Base-by-base conservation (phyloP, 768 basidiomycete genomes). In the Pholiota conissans region DNA sequence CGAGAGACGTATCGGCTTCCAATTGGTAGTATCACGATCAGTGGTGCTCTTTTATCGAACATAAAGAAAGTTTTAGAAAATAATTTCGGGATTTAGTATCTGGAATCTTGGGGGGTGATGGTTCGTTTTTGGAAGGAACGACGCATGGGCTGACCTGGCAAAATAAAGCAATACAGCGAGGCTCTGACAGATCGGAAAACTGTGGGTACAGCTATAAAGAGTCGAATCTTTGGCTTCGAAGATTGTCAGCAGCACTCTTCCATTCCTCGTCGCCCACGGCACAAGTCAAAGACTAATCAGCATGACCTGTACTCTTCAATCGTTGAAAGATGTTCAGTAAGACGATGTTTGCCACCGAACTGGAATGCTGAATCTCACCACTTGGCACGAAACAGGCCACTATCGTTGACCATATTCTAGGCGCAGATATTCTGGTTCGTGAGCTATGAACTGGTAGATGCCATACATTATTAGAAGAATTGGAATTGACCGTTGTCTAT, bases 121-220 rank as follows among this genome's bases (percentile, higher is more conserved):
- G 49, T 50, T 50, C 29, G 24, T 50, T 34, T 50, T 50, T 50
- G 32, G 49, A 35, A 34, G 22, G 32, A 35, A 35, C 49, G 49
- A 20, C 49, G 49, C 34, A 20, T 50, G 34, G 49, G 32, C 49
- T 50, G n/a, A 50, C 22, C n/a, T 50, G 49, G 20, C 49, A 50
- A 50, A 50, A 50, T 34, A 50, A 22, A 50, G 49, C 49, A 50
- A 50, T 32, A 50, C 22, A 50, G 49, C 30, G 13, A 32, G 7
- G 13, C n/a, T 32, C 34, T 16, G 16, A 35, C 20, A 34, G 32
- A 35, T 50, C 22, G 49, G 8, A 18, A 50, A 20, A 45, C 22
- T 24, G 42, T 45, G 42, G 42, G 42, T 45, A 45, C 42, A 22
- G 20, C 42, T 45, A 45, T 55, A 42, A 55, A 55, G 27, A 42